Evolutionary conservation across 768 basidiomycete species (phyloP), one percentile per base, ranked within the genome.

Genomic region (Kwoniella mangroviensis): DNA sequence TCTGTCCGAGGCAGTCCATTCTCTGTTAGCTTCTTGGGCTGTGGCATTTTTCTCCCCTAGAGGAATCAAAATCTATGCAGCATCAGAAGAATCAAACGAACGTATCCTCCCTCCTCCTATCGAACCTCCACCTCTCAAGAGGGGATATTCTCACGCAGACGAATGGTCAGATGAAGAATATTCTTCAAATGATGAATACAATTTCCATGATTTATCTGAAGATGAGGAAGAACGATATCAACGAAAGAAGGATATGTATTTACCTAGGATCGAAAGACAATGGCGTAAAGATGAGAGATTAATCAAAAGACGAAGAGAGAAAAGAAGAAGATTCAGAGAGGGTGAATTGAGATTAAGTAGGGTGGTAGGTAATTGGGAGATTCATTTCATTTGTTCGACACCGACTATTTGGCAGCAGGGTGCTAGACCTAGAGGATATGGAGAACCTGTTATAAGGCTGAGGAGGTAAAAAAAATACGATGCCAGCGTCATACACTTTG

Each of bases 21-120:
- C 79, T 11, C 52, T 80, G 0, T 62, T 80, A 7, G 73, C 76
- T 21, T 71, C 70, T 15, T 80, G 79, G 79, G 75, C 77, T 0
- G 79, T 80, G 0, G 77, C 75, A 41, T 80, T 78, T 63, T 80
- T 80, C 73, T 42, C 65, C 34, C 79, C 79, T 13, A 68, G 79
- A 21, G 79, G 79, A n/a, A 75, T 80, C 59, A 59, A 70, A 19
- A 70, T 80, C 13, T 77, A 78, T 65, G 77, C 77, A 7, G 79
- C 77, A 1, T 67, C 73, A 65, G 74, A 72, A 41, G 75, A 75
- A 9, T 17, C 42, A 9, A 34, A 41, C 3, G 26, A 66, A 19
- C 26, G 73, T 9, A 70, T 80, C 12, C 51, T 78, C 28, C 77
- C 75, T 0, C 68, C 72, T 7, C 77, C 79, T 3, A 54, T 80